Percentiles rank a stretch among this genome's conserved stretches.
Conservation (phyloP, 192 early-diverging fungal species). For the Coemansia sp. region DNA sequence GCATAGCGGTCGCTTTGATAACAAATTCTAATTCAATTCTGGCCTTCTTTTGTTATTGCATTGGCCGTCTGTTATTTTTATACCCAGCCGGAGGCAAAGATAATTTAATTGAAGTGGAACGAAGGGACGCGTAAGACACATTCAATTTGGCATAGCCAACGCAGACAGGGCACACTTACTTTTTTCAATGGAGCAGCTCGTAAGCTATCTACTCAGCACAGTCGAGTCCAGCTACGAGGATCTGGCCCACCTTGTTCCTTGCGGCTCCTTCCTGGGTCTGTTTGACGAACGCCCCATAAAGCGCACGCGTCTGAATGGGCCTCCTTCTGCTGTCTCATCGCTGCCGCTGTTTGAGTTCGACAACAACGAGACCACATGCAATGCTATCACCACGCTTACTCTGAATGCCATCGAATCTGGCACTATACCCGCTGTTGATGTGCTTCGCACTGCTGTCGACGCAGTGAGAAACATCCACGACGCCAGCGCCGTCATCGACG, state of each 20-base stretch:
- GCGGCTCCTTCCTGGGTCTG: constrained; percentile 50
- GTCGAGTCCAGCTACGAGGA: constrained; percentile 54
- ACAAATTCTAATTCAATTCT: not conserved
- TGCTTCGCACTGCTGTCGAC: constrained; percentile 41
- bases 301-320: constrained; percentile 22
- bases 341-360: constrained; percentile 40
- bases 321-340: not conserved
- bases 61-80: not conserved
- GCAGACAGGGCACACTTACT: not conserved
- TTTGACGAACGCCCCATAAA: constrained; percentile 55
- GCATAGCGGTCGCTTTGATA: not conserved
- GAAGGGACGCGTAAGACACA: no score
- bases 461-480: constrained; percentile 46
- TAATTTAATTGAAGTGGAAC: no score
- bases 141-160: no score
- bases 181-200: constrained; percentile 32
- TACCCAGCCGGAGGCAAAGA: not conserved
- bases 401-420: constrained; percentile 20
- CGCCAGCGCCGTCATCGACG: constrained; percentile 46
- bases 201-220: constrained; percentile 34
- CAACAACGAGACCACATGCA: constrained; percentile 46
- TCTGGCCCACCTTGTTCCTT: constrained; percentile 49
- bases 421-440: constrained; percentile 19
- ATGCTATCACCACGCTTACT: constrained; percentile 27
- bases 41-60: no score